Base-by-base conservation (phyloP, 1,284 basidiomycete genomes). In the Cutaneotrichosporon spelunceum region DNA sequence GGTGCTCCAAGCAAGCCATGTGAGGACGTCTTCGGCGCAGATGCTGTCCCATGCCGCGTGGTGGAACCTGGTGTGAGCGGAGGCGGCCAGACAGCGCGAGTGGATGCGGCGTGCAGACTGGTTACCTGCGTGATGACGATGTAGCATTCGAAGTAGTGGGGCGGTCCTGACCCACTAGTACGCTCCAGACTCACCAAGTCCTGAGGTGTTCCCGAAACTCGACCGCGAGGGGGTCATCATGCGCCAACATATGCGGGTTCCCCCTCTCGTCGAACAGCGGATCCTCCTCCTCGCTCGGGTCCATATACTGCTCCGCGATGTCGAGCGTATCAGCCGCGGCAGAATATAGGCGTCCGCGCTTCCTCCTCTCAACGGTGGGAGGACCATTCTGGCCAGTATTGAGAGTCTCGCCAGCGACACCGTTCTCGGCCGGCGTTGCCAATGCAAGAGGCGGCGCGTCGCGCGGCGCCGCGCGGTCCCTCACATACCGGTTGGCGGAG, bases 1-100 rank as follows among this genome's bases (percentile, higher is more conserved):
- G 68, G 89, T 86, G 14, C 85, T 84, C 92, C 92, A 95, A 61
- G 90, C 87, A 27, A 95, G 79, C 90, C 91, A 95, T 60, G 84
- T 81, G 48, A 83, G 82, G 60, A 92, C 81, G 71, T 92, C 86
- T 45, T 85, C 81, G 21, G 81, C 81, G 50, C 81, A 84, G 59
- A 95, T 84, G 11, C 83, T 81, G 0, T 88, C 87, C 89, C 89
- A 93, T 2, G 86, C 84, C 11, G 82, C 84, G 68, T 86, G 85
- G 66, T 84, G 79, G 77, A 93, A 91, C 91, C 90, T 82, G 64
- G 52, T 9, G 30, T 33, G 30, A 3, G 4, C 30, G 30, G 30
- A 33, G 30, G n/a, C n/a, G n/a, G n/a, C n/a, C n/a, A n/a, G n/a
- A n/a, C n/a, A n/a, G n/a, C n/a, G 33, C n/a, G 60, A 3, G 30